Conservation (phyloP, 768 basidiomycete species). For the Asterophora parasitica region DNA sequence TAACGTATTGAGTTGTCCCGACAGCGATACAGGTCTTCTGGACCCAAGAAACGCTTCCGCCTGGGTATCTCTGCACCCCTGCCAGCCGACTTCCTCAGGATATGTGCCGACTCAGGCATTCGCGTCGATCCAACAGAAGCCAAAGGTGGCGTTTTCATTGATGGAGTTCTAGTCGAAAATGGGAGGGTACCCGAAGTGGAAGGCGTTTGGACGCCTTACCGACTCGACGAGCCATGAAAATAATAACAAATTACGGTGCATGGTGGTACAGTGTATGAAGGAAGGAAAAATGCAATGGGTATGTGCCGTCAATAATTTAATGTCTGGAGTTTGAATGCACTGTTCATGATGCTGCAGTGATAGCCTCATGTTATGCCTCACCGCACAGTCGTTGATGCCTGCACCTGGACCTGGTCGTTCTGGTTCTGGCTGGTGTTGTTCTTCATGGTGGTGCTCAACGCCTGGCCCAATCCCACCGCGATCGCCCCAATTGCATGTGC, state of each 20-base stretch:
- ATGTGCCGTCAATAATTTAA: conserved; percentile 7
- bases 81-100: conserved; percentile 47
- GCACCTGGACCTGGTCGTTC: conserved; percentile 6
- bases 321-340: not conserved
- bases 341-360: not conserved
- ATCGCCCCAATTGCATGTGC: conserved; percentile 78
- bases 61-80: conserved; percentile 55
- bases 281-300: conserved; percentile 1
- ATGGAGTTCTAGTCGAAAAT: conserved; percentile 34
- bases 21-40: conserved; percentile 45
- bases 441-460: conserved; percentile 31
- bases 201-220: conserved; percentile 28
- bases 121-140: conserved; percentile 30
- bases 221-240: not conserved
- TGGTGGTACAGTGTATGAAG: conserved; percentile 7
- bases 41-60: conserved; percentile 43
- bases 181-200: conserved; percentile 32
- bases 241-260: conserved; percentile 1
- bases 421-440: conserved; percentile 27
- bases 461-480: conserved; percentile 66
- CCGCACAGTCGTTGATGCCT: conserved; percentile 12
- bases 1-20: not conserved
- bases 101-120: conserved; percentile 46
- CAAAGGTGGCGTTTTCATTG: conserved; percentile 42
- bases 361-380: not conserved